phyloP scores from a whole-genome alignment of 192 early-diverging fungal species.

The Spizellomyces sp. region DNA sequence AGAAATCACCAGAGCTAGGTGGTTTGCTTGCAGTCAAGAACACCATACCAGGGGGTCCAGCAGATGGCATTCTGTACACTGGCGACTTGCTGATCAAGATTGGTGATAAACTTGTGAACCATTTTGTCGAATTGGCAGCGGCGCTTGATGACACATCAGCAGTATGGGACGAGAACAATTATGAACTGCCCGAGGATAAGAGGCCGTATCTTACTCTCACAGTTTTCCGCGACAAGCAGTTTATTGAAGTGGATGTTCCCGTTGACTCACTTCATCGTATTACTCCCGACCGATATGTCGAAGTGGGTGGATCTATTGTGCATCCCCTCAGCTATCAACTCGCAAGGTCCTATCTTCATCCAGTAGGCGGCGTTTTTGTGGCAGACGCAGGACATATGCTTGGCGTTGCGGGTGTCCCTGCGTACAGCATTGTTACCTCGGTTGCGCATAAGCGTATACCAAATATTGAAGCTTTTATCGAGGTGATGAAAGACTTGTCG shows the following conservation, averaged over 20 bases:
- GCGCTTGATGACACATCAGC: conserved; percentile 53
- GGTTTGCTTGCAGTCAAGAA: conserved; percentile 73
- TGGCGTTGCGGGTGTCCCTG: conserved; percentile 38
- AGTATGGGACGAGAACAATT: conserved; percentile 21
- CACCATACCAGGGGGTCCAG: conserved; percentile 61
- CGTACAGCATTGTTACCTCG: conserved; percentile 33
- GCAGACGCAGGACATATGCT: conserved; percentile 45
- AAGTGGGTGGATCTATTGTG: conserved; percentile 75
- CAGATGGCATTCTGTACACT: conserved; percentile 53
- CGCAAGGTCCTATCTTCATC: conserved; percentile 36
- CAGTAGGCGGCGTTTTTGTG: conserved; percentile 39
- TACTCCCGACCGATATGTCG: conserved; percentile 79
- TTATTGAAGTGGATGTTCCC: conserved; percentile 38
- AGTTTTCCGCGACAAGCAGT: conserved; percentile 49
- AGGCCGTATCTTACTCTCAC: conserved; percentile 15
- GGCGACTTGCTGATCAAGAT: conserved; percentile 45
- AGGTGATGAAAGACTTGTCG: conserved; percentile 54
- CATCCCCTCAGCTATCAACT: conserved; percentile 50
- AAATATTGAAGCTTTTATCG: conserved; percentile 72
- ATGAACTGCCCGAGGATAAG: conserved; percentile 14
- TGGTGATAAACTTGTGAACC: conserved; percentile 61
- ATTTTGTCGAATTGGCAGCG: conserved; percentile 71
- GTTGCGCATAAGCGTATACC: conserved; percentile 57
- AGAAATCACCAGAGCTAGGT: conserved; percentile 58
- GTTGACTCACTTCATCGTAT: conserved; percentile 36